Evolutionary conservation across 2,329 filamentous ascomycete genomes (phyloP).

Genomic region (Aspergillus fumigatiaffinis): DNA sequence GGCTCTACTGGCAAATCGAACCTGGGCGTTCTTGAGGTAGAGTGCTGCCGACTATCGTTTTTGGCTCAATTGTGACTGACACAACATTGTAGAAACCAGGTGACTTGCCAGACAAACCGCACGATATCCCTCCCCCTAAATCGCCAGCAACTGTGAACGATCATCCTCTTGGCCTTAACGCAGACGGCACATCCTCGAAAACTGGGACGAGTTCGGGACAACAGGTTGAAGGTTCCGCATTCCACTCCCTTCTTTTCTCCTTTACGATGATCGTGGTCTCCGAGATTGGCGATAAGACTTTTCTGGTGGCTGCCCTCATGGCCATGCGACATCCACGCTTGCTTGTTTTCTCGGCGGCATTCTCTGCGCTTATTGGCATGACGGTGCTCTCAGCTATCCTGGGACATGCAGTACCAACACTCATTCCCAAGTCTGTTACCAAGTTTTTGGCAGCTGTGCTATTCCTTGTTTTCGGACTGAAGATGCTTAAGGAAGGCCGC

Average conservation of each 20-base stretch:
- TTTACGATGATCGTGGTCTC: conserved; percentile 97
- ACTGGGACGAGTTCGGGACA: conserved; percentile 29
- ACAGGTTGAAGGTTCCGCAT: conserved; percentile 61
- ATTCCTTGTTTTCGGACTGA: conserved; percentile 85
- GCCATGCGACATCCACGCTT: conserved; percentile 96
- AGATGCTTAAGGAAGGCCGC: conserved; percentile 79
- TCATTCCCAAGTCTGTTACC: conserved; percentile 87
- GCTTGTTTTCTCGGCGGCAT: conserved; percentile 92
- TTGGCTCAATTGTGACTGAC: background rate
- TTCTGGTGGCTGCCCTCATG: conserved; percentile 95
- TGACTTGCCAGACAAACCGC: conserved; percentile 73
- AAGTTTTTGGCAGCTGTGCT: conserved; percentile 79
- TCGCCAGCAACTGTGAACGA: conserved; percentile 44
- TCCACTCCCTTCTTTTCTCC: conserved; percentile 86
- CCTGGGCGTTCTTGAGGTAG: conserved; percentile 54
- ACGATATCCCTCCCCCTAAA: conserved; percentile 68
- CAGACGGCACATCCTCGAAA: conserved; percentile 30
- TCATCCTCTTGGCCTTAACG: conserved; percentile 28
- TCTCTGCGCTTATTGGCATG: conserved; percentile 87
- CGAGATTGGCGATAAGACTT: conserved; percentile 97
- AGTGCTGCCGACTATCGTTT: background rate
- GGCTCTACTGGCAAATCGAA: conserved; percentile 42
- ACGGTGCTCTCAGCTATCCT: conserved; percentile 89
- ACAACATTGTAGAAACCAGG: conserved; percentile 63
- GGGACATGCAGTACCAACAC: conserved; percentile 83